Evolutionary conservation across 345 rosid genomes (phyloP).

Genomic region (Citrus trifoliata): DNA sequence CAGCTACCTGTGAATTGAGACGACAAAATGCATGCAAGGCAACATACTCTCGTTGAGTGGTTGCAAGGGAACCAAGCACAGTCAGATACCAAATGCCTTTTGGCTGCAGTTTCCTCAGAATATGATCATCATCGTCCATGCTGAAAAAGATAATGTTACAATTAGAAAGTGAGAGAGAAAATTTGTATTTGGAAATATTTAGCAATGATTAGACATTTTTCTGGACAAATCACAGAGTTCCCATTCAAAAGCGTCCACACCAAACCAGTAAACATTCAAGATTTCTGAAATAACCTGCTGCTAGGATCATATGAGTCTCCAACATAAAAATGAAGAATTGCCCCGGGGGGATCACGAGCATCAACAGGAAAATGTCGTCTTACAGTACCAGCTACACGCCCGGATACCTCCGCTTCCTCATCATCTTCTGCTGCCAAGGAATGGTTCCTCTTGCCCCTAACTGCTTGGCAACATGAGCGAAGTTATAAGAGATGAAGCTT

Average conservation of each 20-base stretch:
- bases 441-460: conserved; percentile 52
- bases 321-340: conserved; percentile 93
- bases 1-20: conserved; percentile 81
- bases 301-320: conserved; percentile 70
- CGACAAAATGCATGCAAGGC: conserved; percentile 98
- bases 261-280: not conserved
- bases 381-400: conserved; percentile 92
- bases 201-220: not conserved
- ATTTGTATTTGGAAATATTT: not conserved
- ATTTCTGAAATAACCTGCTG: conserved; percentile 49
- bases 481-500: not conserved
- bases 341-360: conserved; percentile 95
- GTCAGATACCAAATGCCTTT: conserved; percentile 86
- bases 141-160: conserved; percentile 36
- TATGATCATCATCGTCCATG: conserved; percentile 75
- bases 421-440: conserved; percentile 40
- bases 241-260: not conserved
- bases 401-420: conserved; percentile 68
- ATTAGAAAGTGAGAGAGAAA: not conserved
- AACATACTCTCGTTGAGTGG: conserved; percentile 97
- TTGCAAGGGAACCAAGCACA: conserved; percentile 97
- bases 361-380: conserved; percentile 88
- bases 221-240: not conserved
- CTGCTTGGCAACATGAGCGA: conserved; percentile 26
- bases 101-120: conserved; percentile 81